Evolutionary conservation across 2,329 filamentous ascomycete species (phyloP).

Genomic region (Fusarium tuaranense): DNA sequence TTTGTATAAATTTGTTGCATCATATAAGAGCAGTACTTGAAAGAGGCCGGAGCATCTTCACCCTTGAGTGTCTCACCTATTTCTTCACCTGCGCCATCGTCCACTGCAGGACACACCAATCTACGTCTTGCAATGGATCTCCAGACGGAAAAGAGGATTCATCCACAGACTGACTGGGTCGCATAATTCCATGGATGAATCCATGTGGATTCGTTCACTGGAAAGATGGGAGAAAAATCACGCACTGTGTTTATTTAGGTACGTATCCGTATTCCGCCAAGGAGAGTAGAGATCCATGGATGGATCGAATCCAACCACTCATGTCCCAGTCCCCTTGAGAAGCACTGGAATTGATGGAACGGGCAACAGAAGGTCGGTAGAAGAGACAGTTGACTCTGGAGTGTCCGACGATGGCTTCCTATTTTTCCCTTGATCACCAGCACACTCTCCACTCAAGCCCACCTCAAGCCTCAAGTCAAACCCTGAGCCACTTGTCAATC

Average conservation of each 20-base stretch:
- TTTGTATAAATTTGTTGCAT: not conserved
- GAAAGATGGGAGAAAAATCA: conserved; percentile 14
- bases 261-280: conserved; percentile 10
- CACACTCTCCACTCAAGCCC: conserved; percentile 15
- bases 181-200: conserved; percentile 24
- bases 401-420: conserved; percentile 4
- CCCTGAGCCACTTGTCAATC: conserved; percentile 17
- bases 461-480: conserved; percentile 27
- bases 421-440: conserved; percentile 12
- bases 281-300: conserved; percentile 3
- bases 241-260: conserved; percentile 34
- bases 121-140: conserved; percentile 12
- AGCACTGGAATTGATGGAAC: conserved; percentile 5
- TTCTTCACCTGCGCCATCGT: not conserved
- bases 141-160: conserved; percentile 24
- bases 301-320: conserved; percentile 22
- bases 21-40: not conserved
- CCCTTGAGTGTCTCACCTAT: not conserved
- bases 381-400: not conserved
- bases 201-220: conserved; percentile 21
- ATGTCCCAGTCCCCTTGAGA: conserved; percentile 4
- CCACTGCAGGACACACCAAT: conserved; percentile 15
- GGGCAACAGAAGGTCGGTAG: not conserved
- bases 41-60: not conserved
- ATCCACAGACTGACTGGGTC: conserved; percentile 24